phyloP scores from a whole-genome alignment of 257 asterid species.

The Coffea canephora region DNA sequence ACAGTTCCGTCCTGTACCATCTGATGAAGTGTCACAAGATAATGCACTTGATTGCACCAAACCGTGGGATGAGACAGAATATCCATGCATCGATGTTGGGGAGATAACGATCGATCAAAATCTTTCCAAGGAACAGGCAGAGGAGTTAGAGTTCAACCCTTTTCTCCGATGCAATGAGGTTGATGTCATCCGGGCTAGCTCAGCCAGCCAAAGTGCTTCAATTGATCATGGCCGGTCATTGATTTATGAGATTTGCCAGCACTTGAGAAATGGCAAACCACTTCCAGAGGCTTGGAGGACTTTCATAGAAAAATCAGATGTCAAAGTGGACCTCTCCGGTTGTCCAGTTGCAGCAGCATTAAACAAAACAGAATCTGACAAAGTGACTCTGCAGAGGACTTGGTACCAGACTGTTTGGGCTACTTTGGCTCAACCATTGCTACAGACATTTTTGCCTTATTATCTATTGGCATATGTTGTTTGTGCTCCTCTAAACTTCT shows the following conservation, averaged over 20 bases:
- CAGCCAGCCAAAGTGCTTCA: constrained; percentile 78
- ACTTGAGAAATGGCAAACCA: constrained; percentile 69
- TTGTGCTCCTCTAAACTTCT: constrained; percentile 44
- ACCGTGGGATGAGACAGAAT: constrained; percentile 72
- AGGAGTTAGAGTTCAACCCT: constrained; percentile 75
- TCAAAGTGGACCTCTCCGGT: constrained; percentile 78
- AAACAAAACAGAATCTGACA: constrained; percentile 17
- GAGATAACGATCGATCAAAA: constrained; percentile 54
- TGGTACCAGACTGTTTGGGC: constrained; percentile 67
- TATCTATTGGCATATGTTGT: constrained; percentile 44
- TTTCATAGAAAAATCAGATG: constrained; percentile 77
- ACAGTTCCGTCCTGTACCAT: constrained; percentile 52
- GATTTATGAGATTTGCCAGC: constrained; percentile 77
- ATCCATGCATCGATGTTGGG: constrained; percentile 59
- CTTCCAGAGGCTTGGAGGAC: constrained; percentile 79
- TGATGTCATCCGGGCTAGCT: constrained; percentile 71
- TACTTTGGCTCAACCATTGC: constrained; percentile 53
- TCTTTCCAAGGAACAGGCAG: constrained; percentile 55
- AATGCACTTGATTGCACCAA: constrained; percentile 71
- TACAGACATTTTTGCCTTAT: constrained; percentile 73
- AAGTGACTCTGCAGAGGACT: constrained; percentile 58
- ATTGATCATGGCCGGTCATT: constrained; percentile 87
- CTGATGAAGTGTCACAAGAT: constrained; percentile 51
- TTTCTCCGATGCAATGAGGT: constrained; percentile 59
- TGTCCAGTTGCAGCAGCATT: constrained; percentile 58